Evolutionary conservation across 1,139 yeast genomes (phyloP), one percentile per base, ranked within the genome.

Genomic region (Lodderomyces orthopsilosis): DNA sequence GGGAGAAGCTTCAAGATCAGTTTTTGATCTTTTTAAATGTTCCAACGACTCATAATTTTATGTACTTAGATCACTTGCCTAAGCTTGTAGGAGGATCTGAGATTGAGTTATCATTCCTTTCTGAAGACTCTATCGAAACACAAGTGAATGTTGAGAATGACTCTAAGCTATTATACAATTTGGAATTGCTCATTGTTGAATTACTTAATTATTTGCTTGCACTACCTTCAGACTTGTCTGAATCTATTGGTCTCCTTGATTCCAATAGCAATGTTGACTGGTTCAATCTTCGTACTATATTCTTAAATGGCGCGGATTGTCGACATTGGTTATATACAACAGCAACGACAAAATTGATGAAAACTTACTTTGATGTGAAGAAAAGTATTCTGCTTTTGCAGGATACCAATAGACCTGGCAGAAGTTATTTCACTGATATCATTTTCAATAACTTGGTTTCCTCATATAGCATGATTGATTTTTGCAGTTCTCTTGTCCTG

Each of bases 11-110:
- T 12, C 63, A 61, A 35, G 52, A 52, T 9, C 74, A 74, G 49
- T 51, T 73, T 30, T 49, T 64, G 12, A 48, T 66, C 2, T 74
- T 75, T 47, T 37, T 69, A 3, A 73, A 73, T 46, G 43, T 71
- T n/a, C 51, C 54, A 2, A 49, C 58, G 2, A 53, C 57, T 6
- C 57, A 51, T 44, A 43, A 42, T n/a, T 51, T 51, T 24, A 45
- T 56, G 34, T 44, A 40, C 33, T 43, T 46, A 38, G 37, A 46
- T 12, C 21, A 35, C 3, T 38, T 48, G n/a, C 53, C 53, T 4
- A 41, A 46, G 35, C 38, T 50, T 8, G 39, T 43, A 15, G 46
- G 48, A 13, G 43, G 45, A 33, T 30, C 37, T 8, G 47, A 46
- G 5, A 24, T 38, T 3, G 41, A 39, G 8, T 13, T 22, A 13